Evolutionary conservation across 179 eudicot species (phyloP), one percentile per base, ranked within the genome.

Genomic region (Amaranthus tricolor): DNA sequence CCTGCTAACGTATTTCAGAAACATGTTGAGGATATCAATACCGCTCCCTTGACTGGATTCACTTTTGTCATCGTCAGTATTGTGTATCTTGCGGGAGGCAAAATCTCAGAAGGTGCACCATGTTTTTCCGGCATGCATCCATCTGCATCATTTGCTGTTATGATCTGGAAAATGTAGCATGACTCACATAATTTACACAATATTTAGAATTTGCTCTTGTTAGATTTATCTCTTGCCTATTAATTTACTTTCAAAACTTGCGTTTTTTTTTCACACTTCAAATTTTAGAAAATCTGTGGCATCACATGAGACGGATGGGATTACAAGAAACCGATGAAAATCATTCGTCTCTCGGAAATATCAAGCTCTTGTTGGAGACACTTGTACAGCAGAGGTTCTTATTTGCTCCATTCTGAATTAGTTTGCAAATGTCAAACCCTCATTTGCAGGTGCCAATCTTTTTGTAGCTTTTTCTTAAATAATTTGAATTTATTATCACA

Each of bases 321-420:
- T 79, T 95, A 82, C 76, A 49, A 83, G 93, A 89, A 84, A 86
- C 76, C 74, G 93, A 93, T 52, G 99, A 89, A 82, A 80, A 70
- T 77, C 95, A 93, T 89, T 87, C 89, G 20, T 74, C 72, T 60
- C 69, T 92, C 52, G 94, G 93, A 62, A 95, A 87, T 82, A 85
- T 77, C 71, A 95, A 90, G 80, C 86, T 76, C 80, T 80, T 89
- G 45, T 73, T 93, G 74, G 99, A 95, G 84, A 66, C 86, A 43
- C 89, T 93, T 72, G 96, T 90, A 71, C 97, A 89, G 54, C 97
- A 95, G 84, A 92, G 97, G 99, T 95, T 57, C 62, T 75, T 76
- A 49, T 81, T 73, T 40, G 57, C 54, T 73, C 6, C 13, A 12
- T 65, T 76, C 47, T 40, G 17, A 62, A 20, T 53, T 44, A 50